Percentiles rank a stretch among this genome's conserved stretches.
These are phyloP conservation scores for Corynascus novoguineensis DNA, from an alignment of 495 filamentous ascomycete genomes.

Conservation along the genomic window DNA sequence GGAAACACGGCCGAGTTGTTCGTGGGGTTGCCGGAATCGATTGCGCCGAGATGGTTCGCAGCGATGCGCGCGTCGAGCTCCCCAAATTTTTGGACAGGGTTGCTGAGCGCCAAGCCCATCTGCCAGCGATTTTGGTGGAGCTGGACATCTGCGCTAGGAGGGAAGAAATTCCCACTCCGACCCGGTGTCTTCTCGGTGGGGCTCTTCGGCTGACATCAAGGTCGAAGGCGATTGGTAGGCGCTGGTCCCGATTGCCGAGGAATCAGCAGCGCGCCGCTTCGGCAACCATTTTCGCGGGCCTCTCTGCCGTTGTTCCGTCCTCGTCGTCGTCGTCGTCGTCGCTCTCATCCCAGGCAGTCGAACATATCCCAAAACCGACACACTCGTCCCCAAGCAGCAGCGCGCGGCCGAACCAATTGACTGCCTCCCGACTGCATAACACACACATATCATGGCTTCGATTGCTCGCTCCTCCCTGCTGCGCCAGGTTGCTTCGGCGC, in stretches of 20 bases:
- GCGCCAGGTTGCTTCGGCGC: conserved; percentile 41
- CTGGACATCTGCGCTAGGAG: neutral
- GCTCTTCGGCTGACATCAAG: conserved; percentile 28
- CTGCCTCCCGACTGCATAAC: conserved; percentile 7
- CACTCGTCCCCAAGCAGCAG: conserved; percentile 2
- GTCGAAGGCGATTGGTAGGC: conserved; percentile 22
- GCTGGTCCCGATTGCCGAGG: conserved; percentile 31
- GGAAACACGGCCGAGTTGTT: neutral
- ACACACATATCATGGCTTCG: conserved; percentile 49
- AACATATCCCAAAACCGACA: conserved; percentile 8
- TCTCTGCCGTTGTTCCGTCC: too few relatives aligned
- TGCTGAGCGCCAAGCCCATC: neutral
- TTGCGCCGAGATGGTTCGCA: neutral
- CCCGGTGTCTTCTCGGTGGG: conserved; percentile 14
- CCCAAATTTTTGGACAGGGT: neutral
- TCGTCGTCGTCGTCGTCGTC: conserved; percentile 15
- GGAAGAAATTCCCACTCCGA: conserved; percentile 12
- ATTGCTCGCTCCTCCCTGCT: conserved; percentile 50
- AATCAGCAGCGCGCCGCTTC: conserved; percentile 18
- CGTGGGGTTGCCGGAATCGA: neutral
- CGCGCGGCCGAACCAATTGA: conserved; percentile 25
- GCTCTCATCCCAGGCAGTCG: conserved; percentile 1
- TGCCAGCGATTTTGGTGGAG: neutral
- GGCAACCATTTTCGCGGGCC: conserved; percentile 23
- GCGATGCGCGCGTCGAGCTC: neutral